Evolutionary conservation across 139 green algal genomes (phyloP), one percentile per base, ranked within the genome.

Genomic region (Haematococcus lacustris): DNA sequence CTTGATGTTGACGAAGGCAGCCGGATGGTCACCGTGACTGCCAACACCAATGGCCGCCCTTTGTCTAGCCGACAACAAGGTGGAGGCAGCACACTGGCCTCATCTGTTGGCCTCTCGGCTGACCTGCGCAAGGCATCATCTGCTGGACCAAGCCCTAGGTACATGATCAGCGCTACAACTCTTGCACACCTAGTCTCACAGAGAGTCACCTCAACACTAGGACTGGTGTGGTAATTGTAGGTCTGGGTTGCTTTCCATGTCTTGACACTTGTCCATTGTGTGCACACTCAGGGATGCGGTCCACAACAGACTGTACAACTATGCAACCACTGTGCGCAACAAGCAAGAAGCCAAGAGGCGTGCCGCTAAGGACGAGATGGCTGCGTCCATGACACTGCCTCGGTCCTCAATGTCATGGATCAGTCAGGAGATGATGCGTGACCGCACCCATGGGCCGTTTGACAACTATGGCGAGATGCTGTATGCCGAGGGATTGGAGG

Each of bases 401-500:
- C 81, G 75, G 75, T 79, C 57, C 7, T 72, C 70, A 73, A 90
- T 92, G 50, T 86, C 75, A 28, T 89, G 82, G 76, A 85, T 88
- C 53, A 91, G 83, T 71, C 66, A 76, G 53, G 76, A 89, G 70
- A 88, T 95, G 80, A 91, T 88, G 71, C 68, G 73, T 13, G 79
- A 85, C 33, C 79, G 90, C 3, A 88, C 50, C 59, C 39, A 66
- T 17, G 87, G 82, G 9, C 71, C 71, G 0, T 93, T 88, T 78
- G 74, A 78, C 30, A 93, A 91, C 73, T 94, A 94, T 59, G 88
- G 88, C 26, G 87, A 94, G 81, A 89, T 91, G 75, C 80, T 95
- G 60, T 95, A 95, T 68, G 84, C 87, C 61, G 89, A 95, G 79
- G 88, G 89, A 9, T 53, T 88, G 64, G 85, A 91, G 70, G 53